Conservation (phyloP, 2,329 filamentous ascomycete genomes). For the Beauveria brongniartii region DNA sequence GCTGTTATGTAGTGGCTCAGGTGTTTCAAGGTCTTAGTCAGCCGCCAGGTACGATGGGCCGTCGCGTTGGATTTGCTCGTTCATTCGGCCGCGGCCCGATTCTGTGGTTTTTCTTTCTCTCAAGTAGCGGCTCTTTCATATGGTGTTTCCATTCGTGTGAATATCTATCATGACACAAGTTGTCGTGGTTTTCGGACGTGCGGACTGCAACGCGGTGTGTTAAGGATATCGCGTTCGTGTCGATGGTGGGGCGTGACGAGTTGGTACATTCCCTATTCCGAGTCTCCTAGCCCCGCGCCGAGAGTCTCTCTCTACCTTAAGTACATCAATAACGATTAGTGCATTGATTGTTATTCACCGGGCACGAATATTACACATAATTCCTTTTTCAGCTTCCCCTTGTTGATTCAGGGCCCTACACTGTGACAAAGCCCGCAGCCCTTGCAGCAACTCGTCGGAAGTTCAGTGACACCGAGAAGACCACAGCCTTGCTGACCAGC, state of each 20-base stretch:
- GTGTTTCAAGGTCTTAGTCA: constrained; percentile 1
- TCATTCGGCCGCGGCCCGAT: neutral
- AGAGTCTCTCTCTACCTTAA: neutral
- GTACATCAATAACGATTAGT: neutral
- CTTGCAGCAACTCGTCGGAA: neutral
- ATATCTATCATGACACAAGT: neutral
- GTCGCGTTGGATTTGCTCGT: neutral
- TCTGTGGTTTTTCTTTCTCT: too few relatives aligned
- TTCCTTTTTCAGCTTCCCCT: constrained; percentile 2
- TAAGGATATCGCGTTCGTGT: neutral
- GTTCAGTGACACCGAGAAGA: neutral
- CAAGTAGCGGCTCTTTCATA: too few relatives aligned
- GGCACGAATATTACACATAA: neutral
- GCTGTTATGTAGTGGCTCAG: neutral
- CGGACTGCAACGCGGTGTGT: neutral
- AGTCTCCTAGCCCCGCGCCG: neutral
- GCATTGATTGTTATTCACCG: neutral
- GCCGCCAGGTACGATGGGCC: neutral
- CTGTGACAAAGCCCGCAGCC: neutral
- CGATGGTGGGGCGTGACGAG: neutral
- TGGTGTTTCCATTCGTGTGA: neutral
- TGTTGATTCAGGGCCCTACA: neutral
- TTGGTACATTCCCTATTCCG: neutral
- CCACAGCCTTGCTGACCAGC: neutral
- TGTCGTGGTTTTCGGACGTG: neutral